These are phyloP conservation scores for Jackrogersella multiformis DNA, from an alignment of 495 filamentous ascomycete genomes.

Conservation along the genomic window DNA sequence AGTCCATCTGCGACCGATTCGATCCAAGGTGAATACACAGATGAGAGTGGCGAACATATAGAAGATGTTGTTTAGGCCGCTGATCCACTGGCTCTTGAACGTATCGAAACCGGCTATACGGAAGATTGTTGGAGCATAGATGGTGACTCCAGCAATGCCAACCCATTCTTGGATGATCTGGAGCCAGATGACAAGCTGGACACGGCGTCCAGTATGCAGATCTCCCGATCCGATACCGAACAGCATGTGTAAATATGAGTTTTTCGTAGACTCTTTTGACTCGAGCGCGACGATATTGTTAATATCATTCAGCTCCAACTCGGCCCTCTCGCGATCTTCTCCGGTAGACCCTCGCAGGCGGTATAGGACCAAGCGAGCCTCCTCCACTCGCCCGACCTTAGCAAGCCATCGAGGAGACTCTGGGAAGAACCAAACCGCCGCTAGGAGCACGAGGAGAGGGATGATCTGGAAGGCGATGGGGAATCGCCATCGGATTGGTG, in stretches of 20 bases:
- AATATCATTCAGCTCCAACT: slow-evolving; percentile 72
- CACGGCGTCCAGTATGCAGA: slow-evolving; percentile 70
- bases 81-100: slow-evolving; percentile 71
- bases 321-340: slow-evolving; percentile 63
- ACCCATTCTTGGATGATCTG: slow-evolving; percentile 80
- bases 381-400: slow-evolving; percentile 68
- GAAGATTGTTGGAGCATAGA: slow-evolving; percentile 74
- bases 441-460: slow-evolving; percentile 64
- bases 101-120: slow-evolving; percentile 70
- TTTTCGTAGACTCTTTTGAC: slow-evolving; percentile 62
- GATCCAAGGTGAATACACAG: slow-evolving; percentile 74
- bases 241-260: slow-evolving; percentile 70
- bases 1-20: slow-evolving; percentile 74
- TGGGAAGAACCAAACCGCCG: slow-evolving; percentile 67
- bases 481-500: slow-evolving; percentile 71
- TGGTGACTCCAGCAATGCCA: slow-evolving; percentile 75
- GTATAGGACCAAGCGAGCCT: slow-evolving; percentile 69
- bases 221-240: slow-evolving; percentile 70
- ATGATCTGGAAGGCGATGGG: slow-evolving; percentile 78
- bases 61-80: slow-evolving; percentile 73
- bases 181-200: slow-evolving; percentile 75
- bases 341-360: slow-evolving; percentile 67
- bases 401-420: slow-evolving; percentile 73
- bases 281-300: slow-evolving; percentile 59
- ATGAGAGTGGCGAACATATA: slow-evolving; percentile 66